Percentiles rank a stretch among this genome's conserved stretches.
Conservation (phyloP, 2,329 filamentous ascomycete genomes). For the Purpureocillium takamizusanense region DNA sequence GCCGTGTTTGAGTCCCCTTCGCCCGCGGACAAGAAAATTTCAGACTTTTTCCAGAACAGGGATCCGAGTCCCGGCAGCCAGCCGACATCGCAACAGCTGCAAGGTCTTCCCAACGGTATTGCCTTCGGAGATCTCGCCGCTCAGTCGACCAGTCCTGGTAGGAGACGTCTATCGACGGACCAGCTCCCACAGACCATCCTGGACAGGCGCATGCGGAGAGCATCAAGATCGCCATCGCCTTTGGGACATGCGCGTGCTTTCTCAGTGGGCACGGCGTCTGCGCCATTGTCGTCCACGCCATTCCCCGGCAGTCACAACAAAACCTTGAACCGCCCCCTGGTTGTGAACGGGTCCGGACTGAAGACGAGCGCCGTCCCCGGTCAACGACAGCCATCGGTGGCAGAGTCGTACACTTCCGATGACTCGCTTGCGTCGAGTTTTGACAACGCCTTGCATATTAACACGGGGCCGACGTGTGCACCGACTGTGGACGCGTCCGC, state of each 20-base stretch:
- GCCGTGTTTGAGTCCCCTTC: conserved; percentile 34
- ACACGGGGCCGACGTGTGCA: conserved; percentile 4
- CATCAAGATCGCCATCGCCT: conserved; percentile 48
- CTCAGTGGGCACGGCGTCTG: conserved; percentile 29
- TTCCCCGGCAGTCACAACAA: conserved; percentile 26
- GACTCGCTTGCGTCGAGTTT: conserved; percentile 9
- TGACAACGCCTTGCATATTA: conserved; percentile 20
- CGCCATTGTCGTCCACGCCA: conserved; percentile 26
- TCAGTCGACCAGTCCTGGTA: conserved; percentile 23
- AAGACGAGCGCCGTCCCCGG: conserved; percentile 18
- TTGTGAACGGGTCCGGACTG: conserved; percentile 41
- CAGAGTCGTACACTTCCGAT: conserved; percentile 9
- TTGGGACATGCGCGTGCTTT: conserved; percentile 38
- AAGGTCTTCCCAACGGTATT: conserved; percentile 26
- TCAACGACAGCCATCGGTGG: conserved; percentile 10
- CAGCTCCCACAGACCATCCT: conserved; percentile 44
- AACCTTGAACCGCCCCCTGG: conserved; percentile 33
- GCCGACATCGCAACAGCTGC: conserved; percentile 12
- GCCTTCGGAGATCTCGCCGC: conserved; percentile 39
- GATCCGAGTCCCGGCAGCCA: conserved; percentile 15
- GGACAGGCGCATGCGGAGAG: conserved; percentile 42
- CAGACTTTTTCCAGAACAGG: conserved; percentile 15
- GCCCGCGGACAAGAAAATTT: conserved; percentile 33
- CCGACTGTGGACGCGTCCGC: not conserved
- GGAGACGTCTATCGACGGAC: conserved; percentile 42